Percentiles rank a stretch among this genome's conserved stretches.
Conservation (phyloP, 2,329 filamentous ascomycete genomes). For the Lasiodiplodia gonubiensis region DNA sequence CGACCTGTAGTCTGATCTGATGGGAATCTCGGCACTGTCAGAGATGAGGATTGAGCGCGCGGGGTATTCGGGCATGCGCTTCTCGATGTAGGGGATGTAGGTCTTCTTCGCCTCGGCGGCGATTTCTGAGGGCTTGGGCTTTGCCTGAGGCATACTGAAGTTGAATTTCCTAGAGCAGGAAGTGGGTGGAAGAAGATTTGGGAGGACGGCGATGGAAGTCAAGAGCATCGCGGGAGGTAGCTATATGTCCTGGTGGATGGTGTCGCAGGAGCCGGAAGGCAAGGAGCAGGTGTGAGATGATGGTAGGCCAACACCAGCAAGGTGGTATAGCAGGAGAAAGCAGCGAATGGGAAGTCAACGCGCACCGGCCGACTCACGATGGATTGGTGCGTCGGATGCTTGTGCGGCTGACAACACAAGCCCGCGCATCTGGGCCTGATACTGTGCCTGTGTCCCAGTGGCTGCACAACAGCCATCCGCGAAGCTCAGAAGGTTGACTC, state of each 20-base stretch:
- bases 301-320: constrained; percentile 21
- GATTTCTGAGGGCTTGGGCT: constrained; percentile 70
- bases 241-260: constrained; percentile 22
- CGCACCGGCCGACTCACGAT: constrained; percentile 25
- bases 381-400: constrained; percentile 21
- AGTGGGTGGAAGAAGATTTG: neutral
- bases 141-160: constrained; percentile 61
- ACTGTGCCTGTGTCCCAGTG: constrained; percentile 26
- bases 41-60: constrained; percentile 65
- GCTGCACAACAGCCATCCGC: constrained; percentile 24
- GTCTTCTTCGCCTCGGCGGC: constrained; percentile 74
- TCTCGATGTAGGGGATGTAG: constrained; percentile 69
- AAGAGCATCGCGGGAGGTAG: constrained; percentile 7
- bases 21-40: constrained; percentile 45
- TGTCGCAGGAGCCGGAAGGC: constrained; percentile 24
- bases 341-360: constrained; percentile 29
- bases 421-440: constrained; percentile 26
- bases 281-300: constrained; percentile 25
- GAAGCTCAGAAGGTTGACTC: constrained; percentile 17
- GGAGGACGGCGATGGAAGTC: neutral
- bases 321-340: constrained; percentile 27
- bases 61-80: constrained; percentile 60
- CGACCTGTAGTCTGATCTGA: constrained; percentile 55
- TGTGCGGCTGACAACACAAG: constrained; percentile 13
- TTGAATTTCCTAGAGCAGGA: neutral